Evolutionary conservation across 441 rosid genomes (phyloP).

Genomic region (Geranium incanum): DNA sequence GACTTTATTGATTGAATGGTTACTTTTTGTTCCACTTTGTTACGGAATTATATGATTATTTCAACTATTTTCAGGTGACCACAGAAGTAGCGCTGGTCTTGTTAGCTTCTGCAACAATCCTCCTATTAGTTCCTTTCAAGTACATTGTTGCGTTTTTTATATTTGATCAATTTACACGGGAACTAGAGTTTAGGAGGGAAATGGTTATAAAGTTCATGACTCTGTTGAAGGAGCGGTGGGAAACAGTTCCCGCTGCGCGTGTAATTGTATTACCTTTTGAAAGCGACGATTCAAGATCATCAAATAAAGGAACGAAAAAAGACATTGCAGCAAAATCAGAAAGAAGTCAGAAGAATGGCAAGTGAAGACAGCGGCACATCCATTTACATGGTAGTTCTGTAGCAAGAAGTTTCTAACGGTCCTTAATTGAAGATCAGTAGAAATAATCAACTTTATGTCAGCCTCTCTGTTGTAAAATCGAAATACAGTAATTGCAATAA

Average conservation of each 20-base stretch:
- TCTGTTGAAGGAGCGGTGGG: constrained; percentile 76
- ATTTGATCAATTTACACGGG: constrained; percentile 73
- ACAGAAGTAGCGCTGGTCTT: constrained; percentile 68
- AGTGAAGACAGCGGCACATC: constrained; percentile 14
- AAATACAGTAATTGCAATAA: neutral
- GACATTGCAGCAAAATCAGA: constrained; percentile 28
- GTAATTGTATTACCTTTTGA: constrained; percentile 70
- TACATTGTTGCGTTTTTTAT: constrained; percentile 61
- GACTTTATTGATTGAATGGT: too few relatives aligned
- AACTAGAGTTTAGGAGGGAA: constrained; percentile 71
- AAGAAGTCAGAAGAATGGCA: constrained; percentile 27
- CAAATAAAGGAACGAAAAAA: constrained; percentile 27
- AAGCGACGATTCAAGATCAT: constrained; percentile 35
- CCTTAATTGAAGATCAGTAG: neutral
- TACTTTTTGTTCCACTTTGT: too few relatives aligned
- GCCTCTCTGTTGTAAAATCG: neutral
- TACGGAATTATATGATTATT: too few relatives aligned
- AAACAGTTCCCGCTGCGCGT: constrained; percentile 73
- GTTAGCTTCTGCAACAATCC: constrained; percentile 50
- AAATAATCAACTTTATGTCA: neutral
- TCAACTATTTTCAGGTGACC: constrained; percentile 46
- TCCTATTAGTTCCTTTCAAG: constrained; percentile 75
- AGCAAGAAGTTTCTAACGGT: neutral
- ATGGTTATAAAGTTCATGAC: constrained; percentile 60
- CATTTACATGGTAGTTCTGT: neutral